Base-by-base conservation (phyloP, 768 basidiomycete genomes). In the Pilatotrama ljubarskyi region DNA sequence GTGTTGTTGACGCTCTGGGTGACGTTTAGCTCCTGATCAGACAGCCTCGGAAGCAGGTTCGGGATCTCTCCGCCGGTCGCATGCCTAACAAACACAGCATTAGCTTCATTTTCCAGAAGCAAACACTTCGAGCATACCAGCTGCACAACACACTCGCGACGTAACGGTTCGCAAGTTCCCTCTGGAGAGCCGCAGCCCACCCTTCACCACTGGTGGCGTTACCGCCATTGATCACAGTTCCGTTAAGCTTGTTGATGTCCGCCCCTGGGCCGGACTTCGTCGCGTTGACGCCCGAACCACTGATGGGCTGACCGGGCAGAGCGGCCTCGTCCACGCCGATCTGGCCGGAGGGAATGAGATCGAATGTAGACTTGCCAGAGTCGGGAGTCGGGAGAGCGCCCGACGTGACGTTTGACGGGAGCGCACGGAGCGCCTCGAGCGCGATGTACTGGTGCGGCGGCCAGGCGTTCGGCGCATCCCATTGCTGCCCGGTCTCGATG, bases 391-490 rank as follows among this genome's bases (percentile, higher is more conserved):
- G 83, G n/a, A 89, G 72, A 1, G 80, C 36, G 8, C 79, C 78
- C 9, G 75, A 78, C 0, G 92, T 86, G 36, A 95, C 67, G 70
- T 91, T 90, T 18, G 84, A 67, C 0, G 92, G 92, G 15, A 98
- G 76, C 11, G 84, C 81, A 37, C 82, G 80, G 38, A 98, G 83
- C 0, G 94, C 93, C 57, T 87, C 78, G 44, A 96, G 80, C 24
- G 84, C 75, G 62, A 96, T 90, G 72, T 93, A 87, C 63, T 90
- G 89, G 66, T 92, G 89, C 9, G 90, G 88, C 17, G 91, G 91
- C 93, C 93, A 97, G 1, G 87, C 73, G 67, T 94, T 94, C n/a
- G 93, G 93, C 24, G 87, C 83, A 68, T 92, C 90, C 90, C 94
- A 96, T 76, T 96, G 91, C 62, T 86, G 77, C 11, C 93, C 92